These are phyloP conservation scores for Neoboletus magnificus DNA, from an alignment of 768 basidiomycete species.

Conservation along the genomic window DNA sequence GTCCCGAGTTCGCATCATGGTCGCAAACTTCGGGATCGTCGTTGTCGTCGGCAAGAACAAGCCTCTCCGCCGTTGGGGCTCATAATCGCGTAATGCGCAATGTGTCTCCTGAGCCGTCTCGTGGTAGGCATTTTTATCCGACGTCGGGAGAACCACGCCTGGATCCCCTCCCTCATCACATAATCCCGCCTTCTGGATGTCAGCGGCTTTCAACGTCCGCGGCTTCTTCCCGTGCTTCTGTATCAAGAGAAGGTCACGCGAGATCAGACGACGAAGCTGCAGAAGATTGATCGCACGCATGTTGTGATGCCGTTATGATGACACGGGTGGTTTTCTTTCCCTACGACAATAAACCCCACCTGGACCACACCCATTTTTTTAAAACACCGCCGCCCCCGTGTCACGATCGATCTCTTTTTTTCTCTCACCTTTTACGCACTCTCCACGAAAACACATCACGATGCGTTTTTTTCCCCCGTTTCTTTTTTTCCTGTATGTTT, in stretches of 20 bases:
- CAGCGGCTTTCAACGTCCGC: conserved; percentile 14
- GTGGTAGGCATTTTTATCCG: conserved; percentile 8
- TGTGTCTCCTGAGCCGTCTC: conserved; percentile 4
- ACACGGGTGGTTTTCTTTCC: background rate
- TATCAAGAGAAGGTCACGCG: conserved; percentile 11
- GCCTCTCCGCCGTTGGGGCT: conserved; percentile 14
- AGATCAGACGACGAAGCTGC: conserved; percentile 19
- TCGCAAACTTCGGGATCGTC: conserved; percentile 37
- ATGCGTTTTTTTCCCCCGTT: conserved; percentile 4
- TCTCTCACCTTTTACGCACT: conserved; percentile 22
- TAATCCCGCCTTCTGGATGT: conserved; percentile 17
- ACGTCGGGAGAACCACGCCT: conserved; percentile 14
- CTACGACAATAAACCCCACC: background rate
- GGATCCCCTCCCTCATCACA: conserved; percentile 19
- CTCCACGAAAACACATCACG: conserved; percentile 25
- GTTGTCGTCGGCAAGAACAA: conserved; percentile 27
- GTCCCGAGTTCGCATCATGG: conserved; percentile 36
- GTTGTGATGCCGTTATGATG: conserved; percentile 17
- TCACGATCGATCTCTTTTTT: conserved; percentile 17
- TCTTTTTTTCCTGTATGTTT: background rate
- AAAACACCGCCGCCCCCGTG: conserved; percentile 4
- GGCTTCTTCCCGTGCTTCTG: conserved; percentile 12
- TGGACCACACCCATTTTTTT: background rate
- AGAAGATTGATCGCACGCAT: conserved; percentile 15
- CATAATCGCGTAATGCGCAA: conserved; percentile 15